Evolutionary conservation across 2,329 filamentous ascomycete species (phyloP).

Genomic region (Colletotrichum sublineola): DNA sequence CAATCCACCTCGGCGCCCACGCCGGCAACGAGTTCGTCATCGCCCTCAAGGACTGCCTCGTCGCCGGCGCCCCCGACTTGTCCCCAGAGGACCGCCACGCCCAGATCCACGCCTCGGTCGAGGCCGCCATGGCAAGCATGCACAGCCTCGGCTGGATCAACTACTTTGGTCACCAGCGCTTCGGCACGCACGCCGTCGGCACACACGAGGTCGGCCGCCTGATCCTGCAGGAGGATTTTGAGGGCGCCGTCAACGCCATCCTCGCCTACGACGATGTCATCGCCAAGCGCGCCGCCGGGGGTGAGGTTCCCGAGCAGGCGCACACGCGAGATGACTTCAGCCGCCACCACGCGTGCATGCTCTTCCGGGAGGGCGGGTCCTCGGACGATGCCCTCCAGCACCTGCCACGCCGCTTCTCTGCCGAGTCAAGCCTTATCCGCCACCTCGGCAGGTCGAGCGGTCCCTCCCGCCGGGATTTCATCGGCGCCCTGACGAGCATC

Average conservation of each 20-base stretch:
- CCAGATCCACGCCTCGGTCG: slow-evolving; percentile 56
- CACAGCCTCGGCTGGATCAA: slow-evolving; percentile 88
- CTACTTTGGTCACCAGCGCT: slow-evolving; percentile 97
- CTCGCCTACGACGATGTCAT: slow-evolving; percentile 78
- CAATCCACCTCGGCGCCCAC: slow-evolving; percentile 86
- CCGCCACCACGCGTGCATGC: slow-evolving; percentile 82
- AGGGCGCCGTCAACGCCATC: slow-evolving; percentile 83
- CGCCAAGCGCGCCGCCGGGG: slow-evolving; percentile 59
- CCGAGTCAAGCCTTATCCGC: slow-evolving; percentile 83
- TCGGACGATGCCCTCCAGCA: slow-evolving; percentile 71
- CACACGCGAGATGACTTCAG: slow-evolving; percentile 81
- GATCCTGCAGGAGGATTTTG: slow-evolving; percentile 85
- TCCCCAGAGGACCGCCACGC: slow-evolving; percentile 43
- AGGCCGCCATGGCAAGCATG: slow-evolving; percentile 75
- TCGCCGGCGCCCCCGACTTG: slow-evolving; percentile 52
- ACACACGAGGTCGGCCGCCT: slow-evolving; percentile 88
- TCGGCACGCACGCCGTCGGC: slow-evolving; percentile 87
- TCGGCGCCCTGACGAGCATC: slow-evolving; percentile 84
- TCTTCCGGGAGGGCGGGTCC: slow-evolving; percentile 74
- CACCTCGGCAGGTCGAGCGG: slow-evolving; percentile 69
- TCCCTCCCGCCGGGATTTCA: slow-evolving; percentile 74
- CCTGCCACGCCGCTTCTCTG: slow-evolving; percentile 85
- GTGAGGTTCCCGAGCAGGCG: slow-evolving; percentile 55
- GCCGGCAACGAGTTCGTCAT: slow-evolving; percentile 94
- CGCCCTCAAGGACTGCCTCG: slow-evolving; percentile 86